Percentiles rank a stretch among this genome's conserved stretches.
These are phyloP conservation scores for Xylaria scruposa DNA, from an alignment of 495 filamentous ascomycete genomes.

Conservation along the genomic window DNA sequence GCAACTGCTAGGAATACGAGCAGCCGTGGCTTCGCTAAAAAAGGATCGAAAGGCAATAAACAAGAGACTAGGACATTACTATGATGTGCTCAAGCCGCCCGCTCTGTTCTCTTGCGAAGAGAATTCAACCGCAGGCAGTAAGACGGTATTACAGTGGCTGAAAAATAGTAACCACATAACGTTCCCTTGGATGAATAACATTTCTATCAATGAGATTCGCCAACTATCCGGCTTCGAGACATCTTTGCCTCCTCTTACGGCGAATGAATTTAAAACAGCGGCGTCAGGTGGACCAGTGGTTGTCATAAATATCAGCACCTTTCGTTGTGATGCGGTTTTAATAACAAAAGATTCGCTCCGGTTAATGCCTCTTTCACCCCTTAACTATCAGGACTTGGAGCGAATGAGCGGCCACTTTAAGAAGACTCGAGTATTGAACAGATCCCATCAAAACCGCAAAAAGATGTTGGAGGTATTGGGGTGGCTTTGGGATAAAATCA, in stretches of 20 bases:
- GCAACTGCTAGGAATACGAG: neutral
- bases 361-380: neutral
- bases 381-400: neutral
- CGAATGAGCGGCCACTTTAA: neutral
- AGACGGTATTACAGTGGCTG: neutral
- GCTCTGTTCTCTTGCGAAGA: neutral
- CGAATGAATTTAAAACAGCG: neutral
- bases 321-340: neutral
- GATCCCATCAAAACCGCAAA: neutral
- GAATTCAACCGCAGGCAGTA: neutral
- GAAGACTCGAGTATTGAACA: neutral
- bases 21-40: too few species aligned
- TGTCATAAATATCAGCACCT: neutral
- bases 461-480: neutral
- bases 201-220: neutral
- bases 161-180: neutral
- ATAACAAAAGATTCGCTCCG: neutral
- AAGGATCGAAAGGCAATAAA: neutral
- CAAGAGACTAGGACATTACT: neutral
- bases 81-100: too few species aligned
- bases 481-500: conserved; percentile 3
- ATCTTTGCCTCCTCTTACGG: neutral
- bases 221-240: neutral
- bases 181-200: neutral
- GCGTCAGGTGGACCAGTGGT: neutral